These are phyloP conservation scores for Puccinia sorghi DNA, from an alignment of 1,284 basidiomycete species.

Conservation along the genomic window DNA sequence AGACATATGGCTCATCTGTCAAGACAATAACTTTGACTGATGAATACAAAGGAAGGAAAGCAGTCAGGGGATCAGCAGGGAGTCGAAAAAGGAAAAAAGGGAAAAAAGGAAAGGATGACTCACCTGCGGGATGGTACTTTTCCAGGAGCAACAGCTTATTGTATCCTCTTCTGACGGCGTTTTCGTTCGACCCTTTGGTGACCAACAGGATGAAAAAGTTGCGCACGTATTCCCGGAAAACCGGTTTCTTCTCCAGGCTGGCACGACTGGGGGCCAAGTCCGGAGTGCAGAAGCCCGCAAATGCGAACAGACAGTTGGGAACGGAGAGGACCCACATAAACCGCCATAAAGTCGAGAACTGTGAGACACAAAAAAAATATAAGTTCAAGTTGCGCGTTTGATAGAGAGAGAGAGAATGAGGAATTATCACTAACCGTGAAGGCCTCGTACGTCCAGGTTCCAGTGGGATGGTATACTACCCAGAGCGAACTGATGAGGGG, in stretches of 20 bases:
- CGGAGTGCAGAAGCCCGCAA: conserved; percentile 56
- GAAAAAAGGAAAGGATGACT: not conserved
- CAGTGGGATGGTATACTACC: conserved; percentile 59
- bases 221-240: conserved; percentile 59
- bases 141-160: conserved; percentile 60
- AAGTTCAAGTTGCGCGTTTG: not conserved
- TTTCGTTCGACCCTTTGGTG: conserved; percentile 60
- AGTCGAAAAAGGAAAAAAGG: not conserved
- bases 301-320: conserved; percentile 59
- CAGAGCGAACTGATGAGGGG: conserved; percentile 58
- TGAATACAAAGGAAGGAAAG: not conserved
- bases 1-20: conserved; percentile 60
- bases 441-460: conserved; percentile 48
- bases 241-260: conserved; percentile 58
- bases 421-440: conserved; percentile 25
- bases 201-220: conserved; percentile 60
- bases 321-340: conserved; percentile 59
- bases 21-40: conserved; percentile 59
- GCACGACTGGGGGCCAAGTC: conserved; percentile 59
- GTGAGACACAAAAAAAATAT: conserved; percentile 10
- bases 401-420: not conserved
- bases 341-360: conserved; percentile 59
- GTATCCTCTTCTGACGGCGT: conserved; percentile 59
- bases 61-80: not conserved
- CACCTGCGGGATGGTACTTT: conserved; percentile 59